These are phyloP conservation scores for Spencermartinsiella ligniputridi DNA, from an alignment of 1,139 yeast genomes.

Conservation along the genomic window DNA sequence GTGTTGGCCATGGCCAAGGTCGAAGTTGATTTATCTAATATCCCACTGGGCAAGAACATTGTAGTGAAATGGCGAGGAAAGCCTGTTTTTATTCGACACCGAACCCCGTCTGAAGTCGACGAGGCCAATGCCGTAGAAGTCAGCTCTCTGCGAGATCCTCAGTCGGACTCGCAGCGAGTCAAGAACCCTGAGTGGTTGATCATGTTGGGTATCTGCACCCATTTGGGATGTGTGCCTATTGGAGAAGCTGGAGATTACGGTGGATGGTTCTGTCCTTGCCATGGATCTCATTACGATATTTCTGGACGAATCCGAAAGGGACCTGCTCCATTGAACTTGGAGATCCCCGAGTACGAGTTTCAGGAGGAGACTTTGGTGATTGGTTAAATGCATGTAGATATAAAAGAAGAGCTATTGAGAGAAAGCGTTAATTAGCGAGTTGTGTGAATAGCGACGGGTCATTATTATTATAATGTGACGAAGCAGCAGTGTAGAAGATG, in stretches of 20 bases:
- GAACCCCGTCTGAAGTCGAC: conserved; percentile 87
- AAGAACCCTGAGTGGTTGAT: conserved; percentile 97
- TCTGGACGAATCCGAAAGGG: conserved; percentile 99
- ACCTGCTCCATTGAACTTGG: conserved; percentile 99
- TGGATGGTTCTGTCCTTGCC: conserved; percentile 99
- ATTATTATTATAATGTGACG: too few species aligned
- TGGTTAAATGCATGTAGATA: conserved; percentile 44
- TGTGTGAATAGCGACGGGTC: too few species aligned
- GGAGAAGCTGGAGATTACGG: conserved; percentile 99
- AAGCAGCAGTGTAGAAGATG: too few species aligned
- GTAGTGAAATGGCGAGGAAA: conserved; percentile 99
- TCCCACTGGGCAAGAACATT: conserved; percentile 97
- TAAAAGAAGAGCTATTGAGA: not conserved
- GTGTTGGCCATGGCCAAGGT: conserved; percentile 99
- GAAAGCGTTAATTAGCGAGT: too few species aligned
- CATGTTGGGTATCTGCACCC: conserved; percentile 99
- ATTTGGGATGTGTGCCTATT: conserved; percentile 99
- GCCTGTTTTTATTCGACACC: conserved; percentile 99
- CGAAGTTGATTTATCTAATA: conserved; percentile 89
- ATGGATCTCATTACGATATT: conserved; percentile 99
- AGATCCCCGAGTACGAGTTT: conserved; percentile 88
- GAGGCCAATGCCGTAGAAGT: conserved; percentile 88
- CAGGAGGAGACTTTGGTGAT: conserved; percentile 73
- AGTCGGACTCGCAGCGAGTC: conserved; percentile 89
- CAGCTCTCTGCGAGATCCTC: conserved; percentile 83